phyloP scores from a whole-genome alignment of 2,329 filamentous ascomycete genomes.

The Mycosphaerelloides madeirae region DNA sequence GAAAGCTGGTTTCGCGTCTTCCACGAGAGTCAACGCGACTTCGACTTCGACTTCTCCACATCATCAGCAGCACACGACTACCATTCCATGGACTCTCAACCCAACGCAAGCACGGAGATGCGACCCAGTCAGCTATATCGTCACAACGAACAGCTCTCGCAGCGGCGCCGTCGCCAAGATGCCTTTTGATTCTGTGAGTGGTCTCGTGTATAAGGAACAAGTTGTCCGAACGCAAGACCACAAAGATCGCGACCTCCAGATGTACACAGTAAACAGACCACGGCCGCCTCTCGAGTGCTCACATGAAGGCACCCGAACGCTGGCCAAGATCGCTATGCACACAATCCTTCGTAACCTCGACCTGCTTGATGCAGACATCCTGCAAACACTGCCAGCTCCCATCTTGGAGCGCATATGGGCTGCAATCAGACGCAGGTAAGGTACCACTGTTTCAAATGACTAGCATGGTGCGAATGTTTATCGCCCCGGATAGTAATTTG shows the following conservation, averaged over 20 bases:
- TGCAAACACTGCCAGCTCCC: conserved; percentile 5
- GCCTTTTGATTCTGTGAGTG: conserved; percentile 14
- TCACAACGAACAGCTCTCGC: no score
- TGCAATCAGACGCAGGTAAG: conserved; percentile 1
- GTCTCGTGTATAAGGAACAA: conserved; percentile 16
- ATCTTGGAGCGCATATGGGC: conserved; percentile 12
- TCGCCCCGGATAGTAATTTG: conserved; percentile 3
- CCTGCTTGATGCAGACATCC: conserved; percentile 5
- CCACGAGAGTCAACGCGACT: no score
- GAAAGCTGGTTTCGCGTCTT: no score
- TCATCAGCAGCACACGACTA: no score
- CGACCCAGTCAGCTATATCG: no score
- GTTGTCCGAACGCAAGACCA: conserved; percentile 1
- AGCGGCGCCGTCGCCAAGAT: conserved; percentile 2
- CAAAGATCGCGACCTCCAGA: neutral
- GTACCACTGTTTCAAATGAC: neutral
- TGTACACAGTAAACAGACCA: neutral
- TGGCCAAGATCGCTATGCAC: conserved; percentile 10
- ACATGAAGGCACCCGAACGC: conserved; percentile 1
- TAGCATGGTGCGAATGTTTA: conserved; percentile 5
- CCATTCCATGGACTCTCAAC: no score
- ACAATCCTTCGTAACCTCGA: conserved; percentile 13
- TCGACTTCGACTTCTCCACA: no score
- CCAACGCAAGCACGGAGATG: no score
- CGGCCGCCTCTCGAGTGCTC: neutral